phyloP scores from a whole-genome alignment of 805 yeast species.

The Metschnikowia sp. region DNA sequence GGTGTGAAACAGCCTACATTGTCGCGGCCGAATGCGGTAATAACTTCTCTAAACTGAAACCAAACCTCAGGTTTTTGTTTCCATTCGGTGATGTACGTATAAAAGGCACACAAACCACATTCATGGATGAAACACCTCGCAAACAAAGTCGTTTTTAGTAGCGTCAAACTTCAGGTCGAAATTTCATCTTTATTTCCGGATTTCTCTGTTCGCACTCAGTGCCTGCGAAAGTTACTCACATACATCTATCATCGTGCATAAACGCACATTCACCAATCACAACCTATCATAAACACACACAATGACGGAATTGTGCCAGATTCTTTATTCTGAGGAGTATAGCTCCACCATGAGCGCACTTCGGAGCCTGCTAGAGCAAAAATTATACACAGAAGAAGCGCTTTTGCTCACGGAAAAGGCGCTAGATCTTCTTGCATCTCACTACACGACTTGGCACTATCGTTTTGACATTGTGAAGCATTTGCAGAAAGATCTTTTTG shows the following conservation, averaged over 20 bases:
- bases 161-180: too few species aligned
- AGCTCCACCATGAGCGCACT: constrained; percentile 56
- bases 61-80: too few species aligned
- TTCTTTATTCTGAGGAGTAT: constrained; percentile 73
- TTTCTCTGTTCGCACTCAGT: too few species aligned
- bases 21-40: too few species aligned
- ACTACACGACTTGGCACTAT: constrained; percentile 86
- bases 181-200: too few species aligned
- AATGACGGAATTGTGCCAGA: constrained; percentile 48
- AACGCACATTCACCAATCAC: background rate
- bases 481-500: constrained; percentile 35
- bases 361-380: constrained; percentile 52
- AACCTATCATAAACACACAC: background rate
- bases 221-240: background rate
- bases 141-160: too few species aligned
- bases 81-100: too few species aligned
- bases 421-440: constrained; percentile 75
- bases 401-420: constrained; percentile 60
- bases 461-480: constrained; percentile 49
- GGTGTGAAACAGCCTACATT: too few species aligned
- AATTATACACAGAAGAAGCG: constrained; percentile 72
- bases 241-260: background rate
- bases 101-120: too few species aligned
- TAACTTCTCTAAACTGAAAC: too few species aligned
- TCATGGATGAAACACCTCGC: too few species aligned